Evolutionary conservation across 73 alveolate species (phyloP).

Genomic region (Effrenium voratum): DNA sequence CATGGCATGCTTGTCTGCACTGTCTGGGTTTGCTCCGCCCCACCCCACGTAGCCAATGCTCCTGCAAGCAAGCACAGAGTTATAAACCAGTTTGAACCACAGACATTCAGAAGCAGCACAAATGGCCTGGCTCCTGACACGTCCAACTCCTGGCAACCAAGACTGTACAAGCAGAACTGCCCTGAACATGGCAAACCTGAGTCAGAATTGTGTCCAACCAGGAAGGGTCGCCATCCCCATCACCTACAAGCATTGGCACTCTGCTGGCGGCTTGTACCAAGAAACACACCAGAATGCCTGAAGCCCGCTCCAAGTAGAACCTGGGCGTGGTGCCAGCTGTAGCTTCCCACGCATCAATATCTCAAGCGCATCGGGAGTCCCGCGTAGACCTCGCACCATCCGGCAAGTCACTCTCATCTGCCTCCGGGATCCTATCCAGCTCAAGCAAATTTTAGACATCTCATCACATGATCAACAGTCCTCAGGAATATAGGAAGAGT

Average conservation of each 20-base stretch:
- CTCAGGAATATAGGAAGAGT: constrained; percentile 70
- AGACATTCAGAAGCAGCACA: no score
- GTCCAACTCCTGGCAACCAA: constrained; percentile 7
- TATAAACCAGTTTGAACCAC: no score
- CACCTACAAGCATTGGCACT: background rate
- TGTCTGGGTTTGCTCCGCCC: constrained; percentile 8
- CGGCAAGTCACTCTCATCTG: constrained; percentile 81
- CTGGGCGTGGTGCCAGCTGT: background rate
- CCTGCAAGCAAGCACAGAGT: background rate
- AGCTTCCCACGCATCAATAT: background rate
- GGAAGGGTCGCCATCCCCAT: constrained; percentile 11
- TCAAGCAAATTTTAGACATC: no score
- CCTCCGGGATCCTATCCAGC: constrained; percentile 57
- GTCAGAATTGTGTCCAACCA: constrained; percentile 31
- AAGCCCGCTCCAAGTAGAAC: constrained; percentile 75
- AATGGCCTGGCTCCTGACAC: constrained; percentile 53
- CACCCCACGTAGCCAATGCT: constrained; percentile 58
- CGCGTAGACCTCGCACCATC: constrained; percentile 60
- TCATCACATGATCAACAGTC: background rate
- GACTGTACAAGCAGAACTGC: background rate
- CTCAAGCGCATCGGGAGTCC: background rate
- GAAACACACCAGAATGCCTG: background rate
- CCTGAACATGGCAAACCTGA: no score
- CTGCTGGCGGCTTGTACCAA: background rate
- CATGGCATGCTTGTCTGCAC: no score